These are phyloP conservation scores for Aspergillus sp. DNA, from an alignment of 2,329 filamentous ascomycete species.

Conservation along the genomic window DNA sequence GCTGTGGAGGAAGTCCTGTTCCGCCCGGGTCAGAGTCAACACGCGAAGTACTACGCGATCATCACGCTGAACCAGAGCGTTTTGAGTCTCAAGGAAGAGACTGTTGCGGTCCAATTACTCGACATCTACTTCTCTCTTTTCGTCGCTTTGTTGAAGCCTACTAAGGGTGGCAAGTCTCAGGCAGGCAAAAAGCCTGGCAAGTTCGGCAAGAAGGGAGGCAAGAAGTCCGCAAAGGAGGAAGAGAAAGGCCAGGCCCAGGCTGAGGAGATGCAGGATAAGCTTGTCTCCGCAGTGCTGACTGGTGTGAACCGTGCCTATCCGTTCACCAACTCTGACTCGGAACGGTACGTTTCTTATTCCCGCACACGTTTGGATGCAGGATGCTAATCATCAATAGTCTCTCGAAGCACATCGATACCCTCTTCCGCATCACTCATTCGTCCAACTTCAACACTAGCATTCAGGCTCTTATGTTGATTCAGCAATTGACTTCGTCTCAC, in stretches of 20 bases:
- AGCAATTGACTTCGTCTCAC: constrained; percentile 80
- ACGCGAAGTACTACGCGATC: constrained; percentile 92
- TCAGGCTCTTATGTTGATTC: constrained; percentile 90
- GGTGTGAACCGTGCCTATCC: constrained; percentile 96
- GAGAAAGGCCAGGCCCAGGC: constrained; percentile 44
- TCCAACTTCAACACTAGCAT: constrained; percentile 99
- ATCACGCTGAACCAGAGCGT: constrained; percentile 98
- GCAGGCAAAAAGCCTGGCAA: constrained; percentile 35
- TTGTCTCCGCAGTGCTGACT: constrained; percentile 85
- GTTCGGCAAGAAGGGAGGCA: constrained; percentile 37
- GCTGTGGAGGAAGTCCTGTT: constrained; percentile 87
- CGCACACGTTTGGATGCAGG: constrained; percentile 7
- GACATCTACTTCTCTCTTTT: constrained; percentile 93
- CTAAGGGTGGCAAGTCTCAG: constrained; percentile 37
- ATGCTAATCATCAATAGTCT: constrained; percentile 51
- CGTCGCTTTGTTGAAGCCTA: constrained; percentile 71
- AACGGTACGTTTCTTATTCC: constrained; percentile 53
- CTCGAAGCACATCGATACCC: constrained; percentile 84
- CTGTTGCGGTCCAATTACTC: constrained; percentile 74
- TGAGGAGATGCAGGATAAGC: constrained; percentile 79
- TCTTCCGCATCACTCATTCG: constrained; percentile 95
- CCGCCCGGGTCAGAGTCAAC: constrained; percentile 78
- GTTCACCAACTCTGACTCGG: constrained; percentile 78
- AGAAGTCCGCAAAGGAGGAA: constrained; percentile 40
- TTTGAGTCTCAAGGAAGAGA: constrained; percentile 76